These are phyloP conservation scores for Euphorbia corollata DNA, from an alignment of 441 rosid genomes.

Conservation along the genomic window DNA sequence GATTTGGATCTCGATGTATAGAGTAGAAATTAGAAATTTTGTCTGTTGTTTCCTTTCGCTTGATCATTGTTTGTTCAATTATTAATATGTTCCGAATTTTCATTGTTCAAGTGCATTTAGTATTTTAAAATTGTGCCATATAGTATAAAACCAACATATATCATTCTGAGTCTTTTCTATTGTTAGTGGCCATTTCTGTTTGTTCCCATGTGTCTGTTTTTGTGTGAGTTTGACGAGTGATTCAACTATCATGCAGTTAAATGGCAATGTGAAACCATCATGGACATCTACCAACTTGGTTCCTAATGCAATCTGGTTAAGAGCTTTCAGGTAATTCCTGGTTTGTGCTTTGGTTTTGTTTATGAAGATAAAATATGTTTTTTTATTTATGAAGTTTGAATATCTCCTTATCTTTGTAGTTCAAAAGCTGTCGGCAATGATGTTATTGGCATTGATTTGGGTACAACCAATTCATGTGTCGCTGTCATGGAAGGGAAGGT, in stretches of 20 bases:
- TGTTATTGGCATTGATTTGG: conserved; percentile 89
- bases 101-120: background rate
- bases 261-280: conserved; percentile 46
- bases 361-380: background rate
- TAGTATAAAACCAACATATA: too few relatives aligned
- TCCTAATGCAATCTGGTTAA: conserved; percentile 43
- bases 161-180: too few relatives aligned
- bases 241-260: conserved; percentile 29
- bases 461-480: conserved; percentile 94
- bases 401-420: conserved; percentile 26
- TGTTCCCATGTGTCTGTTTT: background rate
- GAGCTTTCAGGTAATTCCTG: conserved; percentile 66
- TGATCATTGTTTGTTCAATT: background rate
- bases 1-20: background rate
- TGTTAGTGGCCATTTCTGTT: too few relatives aligned
- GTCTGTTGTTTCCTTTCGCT: background rate
- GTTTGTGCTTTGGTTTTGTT: background rate
- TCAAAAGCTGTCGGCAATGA: conserved; percentile 80
- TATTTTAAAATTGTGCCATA: too few relatives aligned
- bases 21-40: background rate
- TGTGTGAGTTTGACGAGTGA: background rate
- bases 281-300: conserved; percentile 35
- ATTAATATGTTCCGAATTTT: background rate
- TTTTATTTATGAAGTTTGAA: background rate
- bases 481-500: conserved; percentile 97